Evolutionary conservation across 2,329 filamentous ascomycete species (phyloP).

Genomic region (Aureobasidium musti): DNA sequence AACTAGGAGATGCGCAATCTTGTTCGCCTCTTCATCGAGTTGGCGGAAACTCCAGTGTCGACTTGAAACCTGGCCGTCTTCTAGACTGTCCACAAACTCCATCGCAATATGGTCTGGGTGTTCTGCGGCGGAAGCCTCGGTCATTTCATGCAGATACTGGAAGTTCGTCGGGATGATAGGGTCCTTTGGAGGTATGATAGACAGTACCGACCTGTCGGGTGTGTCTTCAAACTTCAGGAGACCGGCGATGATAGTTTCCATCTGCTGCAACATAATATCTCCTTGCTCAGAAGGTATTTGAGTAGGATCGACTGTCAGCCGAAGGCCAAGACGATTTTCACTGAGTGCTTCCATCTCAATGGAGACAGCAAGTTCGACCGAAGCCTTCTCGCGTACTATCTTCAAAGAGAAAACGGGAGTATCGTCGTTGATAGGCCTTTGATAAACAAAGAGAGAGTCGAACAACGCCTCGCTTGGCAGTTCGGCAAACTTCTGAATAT

Average conservation of each 20-base stretch:
- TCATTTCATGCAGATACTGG: constrained; percentile 71
- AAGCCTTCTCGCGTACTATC: constrained; percentile 64
- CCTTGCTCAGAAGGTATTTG: constrained; percentile 71
- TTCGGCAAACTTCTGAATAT: constrained; percentile 72
- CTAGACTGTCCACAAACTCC: constrained; percentile 62
- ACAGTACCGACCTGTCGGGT: constrained; percentile 54
- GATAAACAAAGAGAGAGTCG: constrained; percentile 83
- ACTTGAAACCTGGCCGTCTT: constrained; percentile 50
- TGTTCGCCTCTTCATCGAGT: constrained; percentile 70
- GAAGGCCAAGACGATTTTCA: constrained; percentile 57
- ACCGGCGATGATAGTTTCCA: constrained; percentile 66
- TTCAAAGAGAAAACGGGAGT: constrained; percentile 55
- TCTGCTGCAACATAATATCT: constrained; percentile 65
- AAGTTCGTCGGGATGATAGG: constrained; percentile 60
- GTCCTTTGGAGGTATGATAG: constrained; percentile 64
- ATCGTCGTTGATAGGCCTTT: constrained; percentile 55
- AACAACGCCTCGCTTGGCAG: constrained; percentile 68
- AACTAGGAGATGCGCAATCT: constrained; percentile 66
- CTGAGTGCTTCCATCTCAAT: constrained; percentile 69
- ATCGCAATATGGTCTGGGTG: constrained; percentile 67
- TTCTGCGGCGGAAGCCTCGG: constrained; percentile 62
- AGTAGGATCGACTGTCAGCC: constrained; percentile 65
- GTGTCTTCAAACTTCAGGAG: constrained; percentile 48
- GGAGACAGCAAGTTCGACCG: constrained; percentile 76
- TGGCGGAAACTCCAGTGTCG: constrained; percentile 72